Evolutionary conservation across 1,284 basidiomycete species (phyloP), one percentile per base, ranked within the genome.

Genomic region (Trametes polyzona): DNA sequence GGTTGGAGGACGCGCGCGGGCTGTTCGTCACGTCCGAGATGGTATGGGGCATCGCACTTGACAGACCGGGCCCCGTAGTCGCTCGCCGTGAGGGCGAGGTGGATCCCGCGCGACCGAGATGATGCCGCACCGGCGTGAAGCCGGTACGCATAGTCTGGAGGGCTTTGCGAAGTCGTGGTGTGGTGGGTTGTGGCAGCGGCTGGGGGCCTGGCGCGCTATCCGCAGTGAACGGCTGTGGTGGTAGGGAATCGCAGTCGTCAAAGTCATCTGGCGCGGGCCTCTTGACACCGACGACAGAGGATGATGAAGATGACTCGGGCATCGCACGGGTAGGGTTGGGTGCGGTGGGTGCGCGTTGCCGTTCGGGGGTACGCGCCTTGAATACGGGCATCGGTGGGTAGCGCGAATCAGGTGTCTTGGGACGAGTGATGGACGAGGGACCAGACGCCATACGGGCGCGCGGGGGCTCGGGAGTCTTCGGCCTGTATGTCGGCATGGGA

Each of bases 211-310:
- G 68, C 33, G 78, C 65, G 57, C 82, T 80, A 17, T 82, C 84
- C 6, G 76, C 67, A 8, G 83, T 87, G 66, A 86, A 85, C 1
- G 78, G 83, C 67, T 86, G 84, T 0, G 81, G 79, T 19, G 87
- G 84, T 17, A 86, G 70, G 44, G 65, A 60, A n/a, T 73, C 68
- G 42, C 76, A 81, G 56, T 79, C 74, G 46, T 88, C 87, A 61
- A 87, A 87, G 64, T 91, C 88, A 53, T 90, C 89, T 2, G 89
- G 88, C 26, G 83, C 83, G 29, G 82, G 79, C 8, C 90, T 81
- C 69, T 90, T 91, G 73, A 84, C 85, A 21, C 87, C 84, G 19
- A 69, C 68, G 0, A 74, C 73, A 21, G 66, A 67, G 8, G 65
- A 58, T 1, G 69, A 64, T 6, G 65, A 63, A 4, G 64, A 44